Evolutionary conservation across 306 rosid species (phyloP).

Genomic region (Potentilla sterilis): DNA sequence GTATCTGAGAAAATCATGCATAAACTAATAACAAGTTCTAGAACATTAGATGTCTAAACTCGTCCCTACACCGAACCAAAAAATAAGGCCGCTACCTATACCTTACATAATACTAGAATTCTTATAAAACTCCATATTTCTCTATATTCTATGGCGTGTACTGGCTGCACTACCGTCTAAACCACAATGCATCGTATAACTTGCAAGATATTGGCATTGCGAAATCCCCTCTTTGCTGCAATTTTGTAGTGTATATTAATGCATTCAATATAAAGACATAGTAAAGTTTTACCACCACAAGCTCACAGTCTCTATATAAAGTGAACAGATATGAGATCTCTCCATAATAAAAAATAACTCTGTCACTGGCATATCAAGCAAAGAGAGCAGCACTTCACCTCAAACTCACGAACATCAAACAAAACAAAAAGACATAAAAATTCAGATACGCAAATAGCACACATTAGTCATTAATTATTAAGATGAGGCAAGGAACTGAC

Average conservation of each 20-base stretch:
- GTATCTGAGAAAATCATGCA: neutral
- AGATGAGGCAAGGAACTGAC: conserved; percentile 30
- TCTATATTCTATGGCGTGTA: neutral
- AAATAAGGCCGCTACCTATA: neutral
- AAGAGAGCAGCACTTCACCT: neutral
- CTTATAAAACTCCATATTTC: neutral
- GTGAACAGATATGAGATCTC: neutral
- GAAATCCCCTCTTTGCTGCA: neutral
- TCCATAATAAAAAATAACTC: neutral
- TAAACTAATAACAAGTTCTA: neutral
- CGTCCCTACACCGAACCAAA: neutral
- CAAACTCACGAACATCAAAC: neutral
- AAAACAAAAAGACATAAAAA: neutral
- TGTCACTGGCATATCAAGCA: neutral
- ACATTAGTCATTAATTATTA: neutral
- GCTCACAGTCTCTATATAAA: neutral
- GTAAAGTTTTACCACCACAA: neutral
- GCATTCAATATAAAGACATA: conserved; percentile 7
- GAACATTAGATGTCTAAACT: neutral
- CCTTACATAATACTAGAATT: neutral
- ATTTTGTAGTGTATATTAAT: neutral
- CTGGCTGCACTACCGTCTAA: neutral
- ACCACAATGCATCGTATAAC: neutral
- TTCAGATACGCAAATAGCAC: neutral
- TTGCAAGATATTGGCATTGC: neutral